phyloP scores from a whole-genome alignment of 169 alveolate genomes.

The Blepharisma undulans region DNA sequence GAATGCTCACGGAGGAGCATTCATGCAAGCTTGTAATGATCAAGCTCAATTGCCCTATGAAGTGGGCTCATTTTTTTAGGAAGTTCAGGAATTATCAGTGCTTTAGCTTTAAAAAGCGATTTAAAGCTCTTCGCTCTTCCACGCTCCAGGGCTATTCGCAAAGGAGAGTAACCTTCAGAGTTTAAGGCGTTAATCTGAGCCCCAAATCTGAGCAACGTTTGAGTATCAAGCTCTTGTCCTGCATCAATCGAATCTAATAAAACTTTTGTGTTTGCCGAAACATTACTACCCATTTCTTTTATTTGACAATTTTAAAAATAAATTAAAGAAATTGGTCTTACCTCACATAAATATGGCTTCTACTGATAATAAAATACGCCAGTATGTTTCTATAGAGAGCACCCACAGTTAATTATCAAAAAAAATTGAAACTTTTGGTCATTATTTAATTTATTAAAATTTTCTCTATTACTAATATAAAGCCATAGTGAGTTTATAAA shows the following conservation, averaged over 20 bases:
- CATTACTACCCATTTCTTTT: background rate
- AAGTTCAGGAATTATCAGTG: background rate
- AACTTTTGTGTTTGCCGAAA: background rate
- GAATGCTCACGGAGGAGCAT: background rate
- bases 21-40: background rate
- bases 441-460: no score
- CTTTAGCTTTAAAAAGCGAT: background rate
- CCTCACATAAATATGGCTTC: background rate
- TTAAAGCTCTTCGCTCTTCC: background rate
- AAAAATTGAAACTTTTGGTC: background rate
- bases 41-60: conserved; percentile 28
- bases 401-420: background rate
- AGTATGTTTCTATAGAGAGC: background rate
- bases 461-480: background rate
- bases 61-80: background rate
- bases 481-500: background rate
- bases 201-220: background rate
- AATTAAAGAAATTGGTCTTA: background rate
- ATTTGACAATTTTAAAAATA: background rate
- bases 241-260: background rate
- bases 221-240: background rate
- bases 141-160: background rate
- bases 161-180: background rate
- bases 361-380: background rate
- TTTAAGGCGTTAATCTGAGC: background rate